Percentiles rank a stretch among this genome's conserved stretches.
Conservation (phyloP, 2,329 filamentous ascomycete species). For the Colletotrichum caudatum region DNA sequence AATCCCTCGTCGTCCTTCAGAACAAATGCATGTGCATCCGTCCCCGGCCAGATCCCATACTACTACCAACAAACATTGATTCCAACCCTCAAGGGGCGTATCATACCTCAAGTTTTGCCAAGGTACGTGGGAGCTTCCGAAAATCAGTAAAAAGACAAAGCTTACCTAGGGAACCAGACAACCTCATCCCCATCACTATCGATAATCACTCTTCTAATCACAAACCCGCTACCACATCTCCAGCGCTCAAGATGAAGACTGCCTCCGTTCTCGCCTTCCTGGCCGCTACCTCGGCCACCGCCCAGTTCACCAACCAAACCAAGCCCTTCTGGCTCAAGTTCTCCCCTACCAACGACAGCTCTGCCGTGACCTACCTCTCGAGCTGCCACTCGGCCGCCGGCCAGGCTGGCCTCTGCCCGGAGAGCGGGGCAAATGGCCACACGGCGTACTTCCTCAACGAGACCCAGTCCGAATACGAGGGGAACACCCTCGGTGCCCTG, state of each 20-base stretch:
- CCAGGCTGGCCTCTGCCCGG: constrained; percentile 37
- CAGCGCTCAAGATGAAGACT: constrained; percentile 30
- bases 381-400: constrained; percentile 39
- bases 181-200: background rate
- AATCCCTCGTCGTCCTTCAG: background rate
- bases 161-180: background rate
- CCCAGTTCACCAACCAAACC: constrained; percentile 23
- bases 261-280: constrained; percentile 15
- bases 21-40: background rate
- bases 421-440: constrained; percentile 1
- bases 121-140: constrained; percentile 1
- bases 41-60: background rate
- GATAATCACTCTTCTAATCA: background rate
- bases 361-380: constrained; percentile 25
- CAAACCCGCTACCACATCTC: background rate
- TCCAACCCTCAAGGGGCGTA: background rate
- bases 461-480: constrained; percentile 2
- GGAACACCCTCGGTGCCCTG: constrained; percentile 24
- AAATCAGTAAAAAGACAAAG: background rate
- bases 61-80: background rate
- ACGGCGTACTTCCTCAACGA: constrained; percentile 26
- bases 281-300: constrained; percentile 19
- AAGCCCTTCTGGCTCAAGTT: constrained; percentile 35
- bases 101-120: background rate
- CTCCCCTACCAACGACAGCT: background rate